Conservation (phyloP, 306 rosid species). For the Cicer judaicum region DNA sequence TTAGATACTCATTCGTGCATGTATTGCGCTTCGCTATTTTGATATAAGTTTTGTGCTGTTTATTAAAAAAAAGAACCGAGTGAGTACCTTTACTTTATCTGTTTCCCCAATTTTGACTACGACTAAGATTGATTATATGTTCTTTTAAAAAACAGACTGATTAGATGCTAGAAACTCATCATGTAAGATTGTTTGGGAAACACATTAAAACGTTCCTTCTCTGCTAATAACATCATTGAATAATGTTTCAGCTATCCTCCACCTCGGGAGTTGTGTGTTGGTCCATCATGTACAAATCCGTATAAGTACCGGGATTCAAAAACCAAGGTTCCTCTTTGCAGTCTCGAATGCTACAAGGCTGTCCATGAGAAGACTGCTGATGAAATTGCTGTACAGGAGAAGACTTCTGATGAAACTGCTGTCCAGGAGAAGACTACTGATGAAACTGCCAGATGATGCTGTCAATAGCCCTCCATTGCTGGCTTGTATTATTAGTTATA, state of each 20-base stretch:
- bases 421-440: constrained; percentile 52
- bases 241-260: constrained; percentile 82
- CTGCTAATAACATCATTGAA: constrained; percentile 26
- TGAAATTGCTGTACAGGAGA: constrained; percentile 39
- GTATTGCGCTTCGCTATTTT: constrained; percentile 20
- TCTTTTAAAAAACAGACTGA: neutral
- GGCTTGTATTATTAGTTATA: constrained; percentile 31
- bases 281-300: constrained; percentile 79
- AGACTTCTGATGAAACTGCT: constrained; percentile 2
- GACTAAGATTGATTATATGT: neutral
- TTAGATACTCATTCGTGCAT: neutral
- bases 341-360: constrained; percentile 89
- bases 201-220: constrained; percentile 14
- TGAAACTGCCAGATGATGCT: constrained; percentile 55
- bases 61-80: neutral
- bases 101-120: constrained; percentile 29
- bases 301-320: constrained; percentile 89
- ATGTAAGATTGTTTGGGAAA: constrained; percentile 35
- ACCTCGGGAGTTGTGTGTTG: constrained; percentile 81
- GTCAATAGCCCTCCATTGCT: constrained; percentile 6
- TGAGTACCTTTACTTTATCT: constrained; percentile 22
- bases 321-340: constrained; percentile 88
- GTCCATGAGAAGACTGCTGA: constrained; percentile 50
- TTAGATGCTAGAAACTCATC: constrained; percentile 14
- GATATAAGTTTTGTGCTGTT: constrained; percentile 26